A percentile compares a stretch with the other conserved stretches of the same genome.
Evolutionary conservation across 805 yeast genomes (phyloP).

Genomic region (Ogataea philodendri): DNA sequence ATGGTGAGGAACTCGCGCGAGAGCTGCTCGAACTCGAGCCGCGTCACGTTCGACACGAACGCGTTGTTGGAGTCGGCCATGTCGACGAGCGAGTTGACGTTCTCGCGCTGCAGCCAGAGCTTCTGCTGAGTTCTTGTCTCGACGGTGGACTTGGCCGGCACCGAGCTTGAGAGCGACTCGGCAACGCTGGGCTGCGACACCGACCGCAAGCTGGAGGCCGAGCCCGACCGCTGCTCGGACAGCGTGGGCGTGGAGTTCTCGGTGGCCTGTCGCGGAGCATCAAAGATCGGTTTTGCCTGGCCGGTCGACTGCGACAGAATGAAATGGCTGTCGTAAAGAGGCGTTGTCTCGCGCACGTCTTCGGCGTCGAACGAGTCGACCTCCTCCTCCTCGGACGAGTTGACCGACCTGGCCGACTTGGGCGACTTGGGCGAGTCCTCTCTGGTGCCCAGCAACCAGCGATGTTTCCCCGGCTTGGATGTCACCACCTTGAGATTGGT

Average conservation of each 20-base stretch:
- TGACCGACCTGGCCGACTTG: slow-evolving; percentile 40
- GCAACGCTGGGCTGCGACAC: slow-evolving; percentile 4
- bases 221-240: slow-evolving; percentile 1
- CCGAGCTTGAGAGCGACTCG: slow-evolving; percentile 6
- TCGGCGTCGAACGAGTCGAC: slow-evolving; percentile 42
- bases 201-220: not conserved
- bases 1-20: slow-evolving; percentile 72
- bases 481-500: slow-evolving; percentile 28
- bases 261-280: slow-evolving; percentile 1
- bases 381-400: slow-evolving; percentile 41
- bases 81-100: slow-evolving; percentile 58
- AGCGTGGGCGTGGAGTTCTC: slow-evolving; percentile 1
- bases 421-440: slow-evolving; percentile 28
- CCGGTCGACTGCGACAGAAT: slow-evolving; percentile 53
- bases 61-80: slow-evolving; percentile 34
- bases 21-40: slow-evolving; percentile 76
- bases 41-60: slow-evolving; percentile 41
- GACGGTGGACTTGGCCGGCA: slow-evolving; percentile 16
- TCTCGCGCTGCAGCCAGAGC: slow-evolving; percentile 78
- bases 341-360: slow-evolving; percentile 27
- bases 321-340: slow-evolving; percentile 18
- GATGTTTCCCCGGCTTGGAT: slow-evolving; percentile 20
- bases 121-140: slow-evolving; percentile 81
- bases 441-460: slow-evolving; percentile 27
- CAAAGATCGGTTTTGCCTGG: slow-evolving; percentile 37